phyloP scores from a whole-genome alignment of 768 basidiomycete species.

The Pisolithus albus region DNA sequence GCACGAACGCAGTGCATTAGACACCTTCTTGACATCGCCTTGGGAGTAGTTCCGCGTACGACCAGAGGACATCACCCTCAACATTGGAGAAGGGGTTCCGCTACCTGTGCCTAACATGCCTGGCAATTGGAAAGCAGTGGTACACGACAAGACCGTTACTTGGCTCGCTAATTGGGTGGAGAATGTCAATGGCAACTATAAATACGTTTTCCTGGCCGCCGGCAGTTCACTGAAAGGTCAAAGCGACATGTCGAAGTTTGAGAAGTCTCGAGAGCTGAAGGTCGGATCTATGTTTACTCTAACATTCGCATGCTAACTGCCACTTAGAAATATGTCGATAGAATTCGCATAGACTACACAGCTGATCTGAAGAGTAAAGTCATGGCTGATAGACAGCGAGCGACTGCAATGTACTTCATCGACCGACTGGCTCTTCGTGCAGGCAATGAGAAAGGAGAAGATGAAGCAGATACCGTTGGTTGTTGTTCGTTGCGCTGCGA shows the following conservation, averaged over 20 bases:
- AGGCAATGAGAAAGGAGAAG: constrained; percentile 99
- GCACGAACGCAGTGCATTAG: constrained; percentile 8
- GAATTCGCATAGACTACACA: constrained; percentile 84
- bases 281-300: constrained; percentile 32
- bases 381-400: constrained; percentile 92
- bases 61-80: constrained; percentile 94
- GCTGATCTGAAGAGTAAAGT: constrained; percentile 81
- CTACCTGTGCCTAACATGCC: constrained; percentile 87
- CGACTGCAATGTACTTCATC: constrained; percentile 99
- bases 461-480: constrained; percentile 98
- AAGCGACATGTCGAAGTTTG: constrained; percentile 96
- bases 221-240: constrained; percentile 97
- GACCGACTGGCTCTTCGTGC: constrained; percentile 95
- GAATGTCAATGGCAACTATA: constrained; percentile 91
- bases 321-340: constrained; percentile 77
- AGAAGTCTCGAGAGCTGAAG: constrained; percentile 95
- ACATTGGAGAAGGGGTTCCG: constrained; percentile 73
- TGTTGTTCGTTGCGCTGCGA: constrained; percentile 97
- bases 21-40: constrained; percentile 7
- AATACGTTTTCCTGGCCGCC: constrained; percentile 98
- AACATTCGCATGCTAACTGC: constrained; percentile 5
- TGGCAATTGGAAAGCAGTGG: constrained; percentile 83
- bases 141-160: constrained; percentile 93
- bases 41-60: constrained; percentile 65
- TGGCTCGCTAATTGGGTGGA: constrained; percentile 99